phyloP scores from a whole-genome alignment of 345 rosid genomes.

The Sisymbrium altissimum region DNA sequence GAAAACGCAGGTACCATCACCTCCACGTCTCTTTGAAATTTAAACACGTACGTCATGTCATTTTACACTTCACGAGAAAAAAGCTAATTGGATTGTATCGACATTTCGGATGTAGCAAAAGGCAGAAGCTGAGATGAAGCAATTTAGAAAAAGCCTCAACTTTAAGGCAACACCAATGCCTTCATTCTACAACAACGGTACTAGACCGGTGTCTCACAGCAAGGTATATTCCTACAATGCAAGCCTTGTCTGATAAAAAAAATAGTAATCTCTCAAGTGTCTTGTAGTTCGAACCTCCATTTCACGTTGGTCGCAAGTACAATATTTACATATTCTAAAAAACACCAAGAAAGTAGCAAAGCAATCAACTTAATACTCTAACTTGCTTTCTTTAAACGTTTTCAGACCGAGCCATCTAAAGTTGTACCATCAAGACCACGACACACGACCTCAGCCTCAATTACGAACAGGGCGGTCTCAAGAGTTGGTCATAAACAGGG shows the following conservation, averaged over 20 bases:
- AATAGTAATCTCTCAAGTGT: background rate
- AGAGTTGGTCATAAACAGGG: conserved; percentile 3
- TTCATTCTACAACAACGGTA: conserved; percentile 55
- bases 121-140: conserved; percentile 61
- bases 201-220: conserved; percentile 32
- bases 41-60: background rate
- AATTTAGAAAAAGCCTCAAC: conserved; percentile 66
- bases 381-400: background rate
- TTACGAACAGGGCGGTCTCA: background rate
- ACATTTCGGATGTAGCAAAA: conserved; percentile 48
- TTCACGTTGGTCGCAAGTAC: background rate
- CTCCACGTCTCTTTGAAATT: background rate
- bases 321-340: background rate
- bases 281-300: background rate
- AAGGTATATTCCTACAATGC: conserved; percentile 44
- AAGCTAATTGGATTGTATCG: background rate
- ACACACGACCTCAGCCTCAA: background rate
- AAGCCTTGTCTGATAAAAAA: background rate
- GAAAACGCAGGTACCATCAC: conserved; percentile 57
- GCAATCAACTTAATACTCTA: background rate
- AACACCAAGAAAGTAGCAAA: background rate
- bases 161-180: conserved; percentile 93
- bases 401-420: conserved; percentile 22
- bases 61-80: background rate
- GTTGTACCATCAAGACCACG: conserved; percentile 10